Base-by-base conservation (phyloP, 495 filamentous ascomycete genomes). In the Bacidia gigantensis region DNA sequence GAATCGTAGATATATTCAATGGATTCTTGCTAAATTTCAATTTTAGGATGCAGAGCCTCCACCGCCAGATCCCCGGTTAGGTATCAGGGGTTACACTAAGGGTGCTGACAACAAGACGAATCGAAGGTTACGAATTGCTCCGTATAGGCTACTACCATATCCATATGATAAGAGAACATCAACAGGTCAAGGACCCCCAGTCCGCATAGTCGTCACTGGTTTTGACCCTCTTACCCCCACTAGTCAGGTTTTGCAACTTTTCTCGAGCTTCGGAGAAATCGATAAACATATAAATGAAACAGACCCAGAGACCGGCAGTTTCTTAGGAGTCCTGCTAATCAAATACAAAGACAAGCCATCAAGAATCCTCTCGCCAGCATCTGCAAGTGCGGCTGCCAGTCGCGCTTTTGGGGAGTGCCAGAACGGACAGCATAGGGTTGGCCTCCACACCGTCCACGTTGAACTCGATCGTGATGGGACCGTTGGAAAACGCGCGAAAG, bases 281-380 rank as follows among this genome's bases (percentile, higher is more conserved):
- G 80, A 83, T 32, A 83, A 87, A 56, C 81, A 92, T 54, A 86
- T 83, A 56, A 94, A 95, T 59, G 86, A 89, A 62, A 87, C 89
- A 49, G 84, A 97, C 64, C 92, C 92, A 3, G 81, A 86, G 38
- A 96, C 87, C 14, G 93, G 92, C 11, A 93, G 84, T 53, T 92
- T 87, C 57, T 76, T 99, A 1, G 92, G 92, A 1, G 84, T 99
- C 59, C 93, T 87, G 49, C 84, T 84, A 17, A 83, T 99, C 62
- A 80, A 83, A 56, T 99, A 93, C 67, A 81, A 81, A 61, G 90
- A 96, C 57, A 77, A 74, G 20, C 72, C 68, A 51, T 73, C 63
- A 61, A 77, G 65, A 44, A 70, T 72, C 20, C 59, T 63, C 14
- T 63, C 76, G 11, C 58, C 74, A 10, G 60, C 82, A 24, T 71